Percentiles rank a stretch among this genome's conserved stretches.
phyloP scores from a whole-genome alignment of 345 rosid species.

The Sisymbrium altissimum region DNA sequence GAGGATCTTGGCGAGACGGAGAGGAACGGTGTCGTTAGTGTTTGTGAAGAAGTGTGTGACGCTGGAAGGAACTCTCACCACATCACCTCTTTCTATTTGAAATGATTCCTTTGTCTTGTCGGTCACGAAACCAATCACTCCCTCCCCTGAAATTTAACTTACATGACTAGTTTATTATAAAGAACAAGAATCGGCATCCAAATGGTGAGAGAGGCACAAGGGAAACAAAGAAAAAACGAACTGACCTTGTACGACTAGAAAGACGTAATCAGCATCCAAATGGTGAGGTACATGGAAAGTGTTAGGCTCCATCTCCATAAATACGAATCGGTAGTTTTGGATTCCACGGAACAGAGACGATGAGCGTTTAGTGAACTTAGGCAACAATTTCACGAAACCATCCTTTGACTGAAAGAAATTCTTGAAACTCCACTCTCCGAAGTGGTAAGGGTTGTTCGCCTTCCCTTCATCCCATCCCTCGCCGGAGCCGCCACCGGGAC shows the following conservation, averaged over 20 bases:
- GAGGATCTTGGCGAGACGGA: slow-evolving; percentile 32
- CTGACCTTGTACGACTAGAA: slow-evolving; percentile 39
- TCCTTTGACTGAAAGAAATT: slow-evolving; percentile 14
- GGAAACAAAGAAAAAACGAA: not conserved
- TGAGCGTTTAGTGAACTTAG: slow-evolving; percentile 39
- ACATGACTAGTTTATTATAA: not conserved
- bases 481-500: not conserved
- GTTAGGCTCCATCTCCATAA: slow-evolving; percentile 39
- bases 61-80: slow-evolving; percentile 38
- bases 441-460: slow-evolving; percentile 40
- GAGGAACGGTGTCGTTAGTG: slow-evolving; percentile 28
- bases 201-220: too few relatives aligned
- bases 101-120: slow-evolving; percentile 35
- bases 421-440: slow-evolving; percentile 24
- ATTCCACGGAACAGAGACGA: slow-evolving; percentile 41
- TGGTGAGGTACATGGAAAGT: slow-evolving; percentile 48
- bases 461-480: slow-evolving; percentile 12
- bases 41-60: slow-evolving; percentile 34
- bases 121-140: slow-evolving; percentile 29
- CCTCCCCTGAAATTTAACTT: slow-evolving; percentile 23
- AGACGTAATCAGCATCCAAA: slow-evolving; percentile 37
- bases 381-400: slow-evolving; percentile 42
- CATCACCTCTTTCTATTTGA: slow-evolving; percentile 40
- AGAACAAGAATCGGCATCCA: not conserved
- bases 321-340: slow-evolving; percentile 35